Percentiles rank a stretch among this genome's conserved stretches.
phyloP scores from a whole-genome alignment of 2,329 filamentous ascomycete genomes.

The Paramyrothecium roridum region DNA sequence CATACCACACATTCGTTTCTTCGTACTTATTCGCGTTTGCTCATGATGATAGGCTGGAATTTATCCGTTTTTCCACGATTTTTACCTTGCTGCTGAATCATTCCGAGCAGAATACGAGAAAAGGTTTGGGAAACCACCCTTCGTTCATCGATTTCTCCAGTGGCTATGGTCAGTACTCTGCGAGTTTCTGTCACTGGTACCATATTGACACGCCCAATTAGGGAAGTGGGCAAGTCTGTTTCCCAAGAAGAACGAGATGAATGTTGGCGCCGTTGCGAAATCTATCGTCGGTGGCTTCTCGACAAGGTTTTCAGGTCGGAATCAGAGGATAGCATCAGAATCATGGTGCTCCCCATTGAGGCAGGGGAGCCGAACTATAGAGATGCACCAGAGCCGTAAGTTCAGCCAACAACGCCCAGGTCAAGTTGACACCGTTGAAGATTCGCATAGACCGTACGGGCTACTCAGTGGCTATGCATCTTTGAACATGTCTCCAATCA shows the following conservation, averaged over 20 bases:
- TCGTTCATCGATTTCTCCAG: slow-evolving; percentile 1
- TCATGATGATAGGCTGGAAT: not conserved
- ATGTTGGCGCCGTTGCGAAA: not conserved
- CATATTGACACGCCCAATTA: not conserved
- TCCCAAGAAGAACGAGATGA: not conserved
- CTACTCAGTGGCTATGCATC: no score
- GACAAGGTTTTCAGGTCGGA: not conserved
- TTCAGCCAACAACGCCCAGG: no score
- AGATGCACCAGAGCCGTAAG: not conserved
- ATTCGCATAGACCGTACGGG: no score
- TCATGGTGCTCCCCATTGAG: not conserved
- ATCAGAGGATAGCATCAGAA: not conserved
- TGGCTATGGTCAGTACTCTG: not conserved
- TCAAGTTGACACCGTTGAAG: no score
- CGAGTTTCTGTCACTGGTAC: not conserved
- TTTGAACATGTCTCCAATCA: no score
- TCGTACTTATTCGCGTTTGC: not conserved
- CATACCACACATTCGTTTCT: not conserved
- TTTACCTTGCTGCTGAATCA: not conserved
- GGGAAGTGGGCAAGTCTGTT: not conserved
- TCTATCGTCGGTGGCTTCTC: not conserved
- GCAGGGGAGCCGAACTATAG: not conserved
- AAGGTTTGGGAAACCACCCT: slow-evolving; percentile 2
- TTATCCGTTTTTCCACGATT: slow-evolving; percentile 3
- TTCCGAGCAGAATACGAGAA: slow-evolving; percentile 2